Evolutionary conservation across 2,329 filamentous ascomycete species (phyloP).

Genomic region (Fonsecaea multimorphosa): DNA sequence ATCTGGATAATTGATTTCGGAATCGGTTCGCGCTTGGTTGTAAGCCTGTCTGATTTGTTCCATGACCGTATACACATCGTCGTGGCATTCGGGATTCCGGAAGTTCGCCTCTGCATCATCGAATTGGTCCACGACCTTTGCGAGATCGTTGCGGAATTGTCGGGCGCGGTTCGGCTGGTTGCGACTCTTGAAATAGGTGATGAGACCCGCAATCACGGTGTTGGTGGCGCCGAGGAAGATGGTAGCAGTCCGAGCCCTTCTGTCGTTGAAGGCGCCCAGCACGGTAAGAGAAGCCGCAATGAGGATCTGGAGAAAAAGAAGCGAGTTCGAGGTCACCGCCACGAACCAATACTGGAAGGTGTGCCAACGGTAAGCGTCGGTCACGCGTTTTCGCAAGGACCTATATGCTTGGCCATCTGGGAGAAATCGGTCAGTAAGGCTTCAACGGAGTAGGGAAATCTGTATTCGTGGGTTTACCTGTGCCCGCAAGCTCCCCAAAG

Average conservation of each 20-base stretch:
- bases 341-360: constrained; percentile 33
- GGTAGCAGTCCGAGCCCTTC: constrained; percentile 23
- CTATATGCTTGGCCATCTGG: constrained; percentile 20
- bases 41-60: constrained; percentile 23
- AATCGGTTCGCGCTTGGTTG: constrained; percentile 22
- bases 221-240: constrained; percentile 31
- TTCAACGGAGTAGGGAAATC: not conserved
- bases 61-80: constrained; percentile 13
- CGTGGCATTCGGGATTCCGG: constrained; percentile 9
- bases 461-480: constrained; percentile 2
- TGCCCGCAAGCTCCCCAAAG: constrained; percentile 12
- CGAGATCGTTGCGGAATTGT: constrained; percentile 29
- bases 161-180: constrained; percentile 32
- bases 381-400: constrained; percentile 21
- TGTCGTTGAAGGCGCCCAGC: constrained; percentile 26
- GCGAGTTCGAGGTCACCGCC: constrained; percentile 17
- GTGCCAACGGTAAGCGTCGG: constrained; percentile 20
- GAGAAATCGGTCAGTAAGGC: not conserved
- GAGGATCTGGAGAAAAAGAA: constrained; percentile 30
- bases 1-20: constrained; percentile 30
- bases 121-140: constrained; percentile 22
- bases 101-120: constrained; percentile 31
- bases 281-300: constrained; percentile 26
- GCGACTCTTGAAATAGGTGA: constrained; percentile 32
- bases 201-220: constrained; percentile 28